A percentile compares a stretch with the other conserved stretches of the same genome.
Conservation (phyloP, 176 grass and related monocot genomes). For the Puya raimondii region DNA sequence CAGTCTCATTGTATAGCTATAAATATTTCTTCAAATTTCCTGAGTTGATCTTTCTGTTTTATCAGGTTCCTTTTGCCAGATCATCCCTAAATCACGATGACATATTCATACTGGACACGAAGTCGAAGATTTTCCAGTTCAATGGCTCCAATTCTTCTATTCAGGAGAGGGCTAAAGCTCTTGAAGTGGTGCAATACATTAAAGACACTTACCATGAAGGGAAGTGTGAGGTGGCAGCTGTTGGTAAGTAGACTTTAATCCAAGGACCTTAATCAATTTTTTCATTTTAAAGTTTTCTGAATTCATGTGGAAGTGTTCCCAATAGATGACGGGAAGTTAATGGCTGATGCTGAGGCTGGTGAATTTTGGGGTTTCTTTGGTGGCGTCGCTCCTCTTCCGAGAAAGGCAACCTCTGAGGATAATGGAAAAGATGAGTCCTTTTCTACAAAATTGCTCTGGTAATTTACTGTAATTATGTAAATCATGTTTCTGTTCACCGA, state of each 20-base stretch:
- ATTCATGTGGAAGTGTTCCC: neutral
- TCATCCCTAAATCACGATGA: slow-evolving; percentile 98
- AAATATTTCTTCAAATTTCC: neutral
- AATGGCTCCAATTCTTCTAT: slow-evolving; percentile 95
- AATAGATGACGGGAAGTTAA: slow-evolving; percentile 92
- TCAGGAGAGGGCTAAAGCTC: slow-evolving; percentile 99
- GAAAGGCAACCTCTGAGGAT: slow-evolving; percentile 60
- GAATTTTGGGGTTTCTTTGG: slow-evolving; percentile 97
- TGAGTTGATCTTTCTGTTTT: slow-evolving; percentile 13
- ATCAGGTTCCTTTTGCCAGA: slow-evolving; percentile 84
- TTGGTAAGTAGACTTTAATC: slow-evolving; percentile 53
- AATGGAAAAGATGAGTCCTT: slow-evolving; percentile 50
- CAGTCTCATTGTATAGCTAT: neutral
- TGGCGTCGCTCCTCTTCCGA: slow-evolving; percentile 90
- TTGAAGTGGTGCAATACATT: slow-evolving; percentile 94
- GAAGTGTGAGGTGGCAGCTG: slow-evolving; percentile 77
- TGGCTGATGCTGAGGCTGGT: slow-evolving; percentile 95
- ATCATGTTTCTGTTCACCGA: neutral
- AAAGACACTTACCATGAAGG: slow-evolving; percentile 95
- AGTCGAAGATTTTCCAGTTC: slow-evolving; percentile 97
- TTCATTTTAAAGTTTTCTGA: slow-evolving; percentile 19
- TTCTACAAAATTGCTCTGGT: slow-evolving; percentile 60
- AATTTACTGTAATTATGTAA: slow-evolving; percentile 14
- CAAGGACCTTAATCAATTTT: neutral
- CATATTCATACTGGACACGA: slow-evolving; percentile 97